These are phyloP conservation scores for Diutina pseudorugosa DNA, from an alignment of 1,139 yeast species.

Conservation along the genomic window DNA sequence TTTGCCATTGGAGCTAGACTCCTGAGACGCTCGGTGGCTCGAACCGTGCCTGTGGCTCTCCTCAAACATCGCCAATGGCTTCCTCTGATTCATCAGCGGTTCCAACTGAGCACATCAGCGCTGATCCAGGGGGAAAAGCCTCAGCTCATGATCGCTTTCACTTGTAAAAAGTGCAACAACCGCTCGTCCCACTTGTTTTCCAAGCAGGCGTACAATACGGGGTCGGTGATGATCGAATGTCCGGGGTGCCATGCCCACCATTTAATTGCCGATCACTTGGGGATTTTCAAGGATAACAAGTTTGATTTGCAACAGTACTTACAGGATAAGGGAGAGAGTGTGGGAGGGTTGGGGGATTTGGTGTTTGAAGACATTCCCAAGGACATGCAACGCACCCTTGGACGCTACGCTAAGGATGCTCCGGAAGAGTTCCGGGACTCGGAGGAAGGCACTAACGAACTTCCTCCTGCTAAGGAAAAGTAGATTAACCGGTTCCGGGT, in stretches of 20 bases:
- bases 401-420: slow-evolving; percentile 56
- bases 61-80: neutral
- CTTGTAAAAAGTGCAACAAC: slow-evolving; percentile 79
- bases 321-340: slow-evolving; percentile 60
- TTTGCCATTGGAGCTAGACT: neutral
- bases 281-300: slow-evolving; percentile 63
- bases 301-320: slow-evolving; percentile 76
- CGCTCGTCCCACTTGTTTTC: slow-evolving; percentile 82
- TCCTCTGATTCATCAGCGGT: neutral
- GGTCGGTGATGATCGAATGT: slow-evolving; percentile 83
- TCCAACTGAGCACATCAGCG: neutral
- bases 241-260: slow-evolving; percentile 87
- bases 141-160: slow-evolving; percentile 76
- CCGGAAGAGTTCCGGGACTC: slow-evolving; percentile 17
- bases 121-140: slow-evolving; percentile 47
- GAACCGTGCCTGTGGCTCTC: neutral
- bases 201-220: slow-evolving; percentile 79
- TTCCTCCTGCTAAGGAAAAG: neutral
- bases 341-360: slow-evolving; percentile 51
- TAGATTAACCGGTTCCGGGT: neutral
- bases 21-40: neutral
- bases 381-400: slow-evolving; percentile 38
- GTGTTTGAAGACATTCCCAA: slow-evolving; percentile 69
- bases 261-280: slow-evolving; percentile 84
- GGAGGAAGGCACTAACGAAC: neutral